These are phyloP conservation scores for Teunomyces cretensis DNA, from an alignment of 805 yeast genomes.

Conservation along the genomic window DNA sequence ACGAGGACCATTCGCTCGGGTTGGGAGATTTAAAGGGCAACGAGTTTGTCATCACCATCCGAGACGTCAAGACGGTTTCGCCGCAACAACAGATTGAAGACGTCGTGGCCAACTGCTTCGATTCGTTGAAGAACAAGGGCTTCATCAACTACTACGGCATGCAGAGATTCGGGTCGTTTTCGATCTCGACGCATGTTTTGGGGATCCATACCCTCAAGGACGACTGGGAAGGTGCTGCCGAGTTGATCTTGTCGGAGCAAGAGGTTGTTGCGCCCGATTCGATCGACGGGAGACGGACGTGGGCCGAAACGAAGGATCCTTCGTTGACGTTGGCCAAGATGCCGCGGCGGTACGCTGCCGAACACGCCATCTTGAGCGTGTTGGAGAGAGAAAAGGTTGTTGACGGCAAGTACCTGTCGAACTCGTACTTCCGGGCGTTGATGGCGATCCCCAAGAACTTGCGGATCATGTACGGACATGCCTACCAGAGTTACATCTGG, in stretches of 20 bases:
- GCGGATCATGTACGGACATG: slow-evolving; percentile 94
- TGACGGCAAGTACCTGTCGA: slow-evolving; percentile 43
- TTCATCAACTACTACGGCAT: slow-evolving; percentile 95
- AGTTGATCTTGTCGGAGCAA: slow-evolving; percentile 80
- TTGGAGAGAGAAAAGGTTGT: slow-evolving; percentile 53
- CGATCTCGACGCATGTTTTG: slow-evolving; percentile 83
- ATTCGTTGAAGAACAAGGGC: slow-evolving; percentile 63
- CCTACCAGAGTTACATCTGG: slow-evolving; percentile 97
- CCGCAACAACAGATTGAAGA: slow-evolving; percentile 38
- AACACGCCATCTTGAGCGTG: slow-evolving; percentile 63
- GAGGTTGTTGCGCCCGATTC: slow-evolving; percentile 82
- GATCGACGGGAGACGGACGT: slow-evolving; percentile 73
- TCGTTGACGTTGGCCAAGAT: slow-evolving; percentile 61
- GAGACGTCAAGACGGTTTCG: slow-evolving; percentile 56
- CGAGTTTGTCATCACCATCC: slow-evolving; percentile 80
- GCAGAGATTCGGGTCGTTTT: slow-evolving; percentile 97
- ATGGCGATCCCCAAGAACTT: slow-evolving; percentile 90
- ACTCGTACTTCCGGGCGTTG: slow-evolving; percentile 73
- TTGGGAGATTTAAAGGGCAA: slow-evolving; percentile 89
- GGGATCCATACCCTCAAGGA: slow-evolving; percentile 71
- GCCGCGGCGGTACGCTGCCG: slow-evolving; percentile 91
- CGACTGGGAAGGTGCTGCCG: slow-evolving; percentile 80
- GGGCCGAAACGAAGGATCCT: slow-evolving; percentile 76
- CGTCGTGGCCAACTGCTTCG: slow-evolving; percentile 51
- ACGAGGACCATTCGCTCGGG: slow-evolving; percentile 57